phyloP scores from a whole-genome alignment of 2,329 filamentous ascomycete species.

The Emergomyces orientalis region DNA sequence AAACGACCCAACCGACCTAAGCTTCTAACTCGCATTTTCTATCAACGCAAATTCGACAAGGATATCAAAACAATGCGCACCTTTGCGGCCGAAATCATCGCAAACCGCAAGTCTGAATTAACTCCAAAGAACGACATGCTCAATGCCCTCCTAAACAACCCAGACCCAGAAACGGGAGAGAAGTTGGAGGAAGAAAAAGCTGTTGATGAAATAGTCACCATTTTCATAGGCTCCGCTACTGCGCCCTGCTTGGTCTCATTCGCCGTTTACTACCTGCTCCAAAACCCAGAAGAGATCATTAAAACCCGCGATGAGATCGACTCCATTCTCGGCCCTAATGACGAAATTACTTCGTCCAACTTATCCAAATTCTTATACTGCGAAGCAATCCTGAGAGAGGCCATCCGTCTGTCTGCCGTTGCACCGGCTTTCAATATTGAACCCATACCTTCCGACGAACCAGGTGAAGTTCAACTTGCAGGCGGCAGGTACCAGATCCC shows the following conservation, averaged over 20 bases:
- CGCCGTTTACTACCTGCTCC: constrained; percentile 54
- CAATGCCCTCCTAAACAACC: constrained; percentile 48
- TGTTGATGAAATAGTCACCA: constrained; percentile 59
- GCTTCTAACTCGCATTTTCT: constrained; percentile 45
- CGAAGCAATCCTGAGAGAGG: constrained; percentile 56
- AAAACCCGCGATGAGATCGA: constrained; percentile 62
- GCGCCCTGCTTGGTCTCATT: constrained; percentile 60
- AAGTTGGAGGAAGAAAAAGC: constrained; percentile 51
- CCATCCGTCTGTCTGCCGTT: constrained; percentile 53
- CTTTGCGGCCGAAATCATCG: constrained; percentile 49
- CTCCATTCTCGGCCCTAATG: constrained; percentile 51
- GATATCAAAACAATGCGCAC: constrained; percentile 47
- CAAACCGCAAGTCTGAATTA: constrained; percentile 46
- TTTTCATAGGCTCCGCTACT: constrained; percentile 60
- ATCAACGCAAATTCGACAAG: constrained; percentile 46
- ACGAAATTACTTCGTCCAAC: constrained; percentile 47
- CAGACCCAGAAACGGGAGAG: constrained; percentile 53
- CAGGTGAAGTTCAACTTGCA: constrained; percentile 41
- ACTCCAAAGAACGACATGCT: constrained; percentile 52
- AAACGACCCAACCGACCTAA: constrained; percentile 45
- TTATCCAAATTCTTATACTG: constrained; percentile 58
- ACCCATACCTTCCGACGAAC: constrained; percentile 41
- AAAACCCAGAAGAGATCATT: constrained; percentile 50
- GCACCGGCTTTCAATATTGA: constrained; percentile 50
- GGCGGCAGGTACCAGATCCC: constrained; percentile 53